phyloP scores from a whole-genome alignment of 2,329 filamentous ascomycete species.

The Magnaporthiopsis poae region DNA sequence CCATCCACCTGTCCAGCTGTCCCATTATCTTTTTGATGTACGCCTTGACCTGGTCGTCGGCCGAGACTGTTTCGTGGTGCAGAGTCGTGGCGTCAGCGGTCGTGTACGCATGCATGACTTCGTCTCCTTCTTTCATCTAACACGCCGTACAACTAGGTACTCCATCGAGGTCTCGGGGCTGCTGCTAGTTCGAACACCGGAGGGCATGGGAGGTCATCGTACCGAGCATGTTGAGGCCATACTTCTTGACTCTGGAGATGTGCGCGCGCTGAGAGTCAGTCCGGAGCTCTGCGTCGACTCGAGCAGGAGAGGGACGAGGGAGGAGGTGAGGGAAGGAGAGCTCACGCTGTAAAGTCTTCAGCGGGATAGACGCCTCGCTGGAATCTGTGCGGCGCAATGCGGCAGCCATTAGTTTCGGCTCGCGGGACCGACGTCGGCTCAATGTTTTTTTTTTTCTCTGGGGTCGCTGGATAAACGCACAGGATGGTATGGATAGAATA shows the following conservation, averaged over 20 bases:
- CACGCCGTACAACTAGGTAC: background rate
- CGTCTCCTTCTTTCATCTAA: background rate
- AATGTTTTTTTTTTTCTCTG: no score
- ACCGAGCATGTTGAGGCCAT: slow-evolving; percentile 95
- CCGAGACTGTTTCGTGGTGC: slow-evolving; percentile 53
- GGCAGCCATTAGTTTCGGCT: background rate
- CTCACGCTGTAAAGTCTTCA: slow-evolving; percentile 75
- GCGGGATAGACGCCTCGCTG: slow-evolving; percentile 80
- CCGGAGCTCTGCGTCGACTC: background rate
- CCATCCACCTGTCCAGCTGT: slow-evolving; percentile 96
- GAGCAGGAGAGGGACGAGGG: background rate
- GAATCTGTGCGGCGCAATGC: slow-evolving; percentile 46
- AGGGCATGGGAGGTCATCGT: slow-evolving; percentile 17
- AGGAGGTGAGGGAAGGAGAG: background rate
- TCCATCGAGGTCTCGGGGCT: background rate
- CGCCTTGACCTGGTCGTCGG: slow-evolving; percentile 95
- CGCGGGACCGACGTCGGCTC: background rate
- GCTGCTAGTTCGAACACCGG: background rate
- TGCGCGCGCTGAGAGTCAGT: background rate
- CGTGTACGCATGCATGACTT: background rate
- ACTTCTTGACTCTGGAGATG: slow-evolving; percentile 68
- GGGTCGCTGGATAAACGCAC: slow-evolving; percentile 34
- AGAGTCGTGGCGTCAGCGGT: background rate
- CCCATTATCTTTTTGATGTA: slow-evolving; percentile 99
- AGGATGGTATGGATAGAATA: slow-evolving; percentile 97